These are phyloP conservation scores for Cocos nucifera DNA, from an alignment of 176 grass and related monocot genomes.

Conservation along the genomic window DNA sequence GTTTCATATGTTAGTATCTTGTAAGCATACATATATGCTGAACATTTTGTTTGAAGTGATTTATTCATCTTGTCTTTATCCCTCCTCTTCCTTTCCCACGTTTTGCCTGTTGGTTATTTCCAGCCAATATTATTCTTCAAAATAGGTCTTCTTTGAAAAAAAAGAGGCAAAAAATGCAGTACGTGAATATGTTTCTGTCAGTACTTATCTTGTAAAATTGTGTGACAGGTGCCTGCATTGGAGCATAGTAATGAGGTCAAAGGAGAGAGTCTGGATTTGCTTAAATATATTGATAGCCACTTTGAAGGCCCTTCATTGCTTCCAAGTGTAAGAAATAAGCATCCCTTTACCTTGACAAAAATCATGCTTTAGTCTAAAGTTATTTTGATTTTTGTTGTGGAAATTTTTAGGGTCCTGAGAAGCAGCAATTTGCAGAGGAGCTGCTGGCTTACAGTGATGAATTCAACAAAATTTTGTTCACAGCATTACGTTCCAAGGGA, in stretches of 20 bases:
- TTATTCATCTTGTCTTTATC: no score
- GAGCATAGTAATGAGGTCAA: conserved; percentile 53
- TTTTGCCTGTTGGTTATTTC: no score
- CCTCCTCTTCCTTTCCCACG: no score
- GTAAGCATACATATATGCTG: no score
- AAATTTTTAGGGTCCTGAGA: conserved; percentile 44
- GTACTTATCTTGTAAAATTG: background rate
- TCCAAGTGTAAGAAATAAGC: conserved; percentile 37
- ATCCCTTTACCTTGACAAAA: no score
- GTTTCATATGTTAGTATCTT: no score
- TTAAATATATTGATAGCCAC: conserved; percentile 51
- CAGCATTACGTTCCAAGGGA: conserved; percentile 24
- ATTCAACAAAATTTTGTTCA: conserved; percentile 31
- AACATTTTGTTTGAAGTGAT: no score
- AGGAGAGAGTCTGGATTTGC: conserved; percentile 66
- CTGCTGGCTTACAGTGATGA: conserved; percentile 30
- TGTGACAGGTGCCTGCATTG: conserved; percentile 54
- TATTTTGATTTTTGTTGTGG: background rate
- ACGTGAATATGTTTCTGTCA: no score
- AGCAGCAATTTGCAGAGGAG: conserved; percentile 58
- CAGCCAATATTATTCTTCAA: no score
- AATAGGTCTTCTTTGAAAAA: no score
- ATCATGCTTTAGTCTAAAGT: background rate
- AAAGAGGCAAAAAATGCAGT: no score
- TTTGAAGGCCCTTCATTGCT: conserved; percentile 59